A percentile compares a stretch with the other conserved stretches of the same genome.
These are phyloP conservation scores for Picochlorum sp. DNA, from an alignment of 139 green algal species.

Conservation along the genomic window DNA sequence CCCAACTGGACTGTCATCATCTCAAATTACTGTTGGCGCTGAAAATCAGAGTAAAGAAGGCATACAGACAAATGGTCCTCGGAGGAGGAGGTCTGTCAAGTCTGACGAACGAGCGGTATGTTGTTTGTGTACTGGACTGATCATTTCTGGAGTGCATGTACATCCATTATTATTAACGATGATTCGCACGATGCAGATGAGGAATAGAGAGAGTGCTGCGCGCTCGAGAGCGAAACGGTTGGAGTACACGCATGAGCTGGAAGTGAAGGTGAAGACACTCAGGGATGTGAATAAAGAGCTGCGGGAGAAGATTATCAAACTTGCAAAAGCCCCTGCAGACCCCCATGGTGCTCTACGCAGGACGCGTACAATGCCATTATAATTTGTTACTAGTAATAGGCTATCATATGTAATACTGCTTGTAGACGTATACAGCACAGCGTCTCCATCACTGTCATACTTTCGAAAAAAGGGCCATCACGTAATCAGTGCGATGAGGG, in stretches of 20 bases:
- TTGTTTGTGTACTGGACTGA: background rate
- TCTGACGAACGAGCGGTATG: no score
- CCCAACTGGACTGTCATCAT: constrained; percentile 8
- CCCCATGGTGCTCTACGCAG: constrained; percentile 26
- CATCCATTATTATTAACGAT: no score
- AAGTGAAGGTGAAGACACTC: constrained; percentile 36
- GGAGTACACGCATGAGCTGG: constrained; percentile 38
- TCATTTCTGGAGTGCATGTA: no score
- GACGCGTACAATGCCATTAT: constrained; percentile 27
- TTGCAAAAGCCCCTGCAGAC: constrained; percentile 16
- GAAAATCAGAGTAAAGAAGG: no score
- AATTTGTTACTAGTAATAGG: background rate
- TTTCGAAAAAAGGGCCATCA: no score
- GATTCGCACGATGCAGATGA: constrained; percentile 26
- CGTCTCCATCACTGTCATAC: no score
- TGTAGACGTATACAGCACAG: no score
- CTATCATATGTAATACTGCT: background rate
- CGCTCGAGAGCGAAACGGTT: constrained; percentile 35
- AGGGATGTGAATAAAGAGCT: constrained; percentile 30
- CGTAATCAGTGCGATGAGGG: no score
- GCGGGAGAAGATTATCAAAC: constrained; percentile 19
- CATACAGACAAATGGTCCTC: no score
- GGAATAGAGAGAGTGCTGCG: constrained; percentile 49
- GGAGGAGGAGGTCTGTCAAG: no score
- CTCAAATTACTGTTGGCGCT: background rate